Conservation (phyloP, 768 basidiomycete genomes). For the Naematelia aurantialba region DNA sequence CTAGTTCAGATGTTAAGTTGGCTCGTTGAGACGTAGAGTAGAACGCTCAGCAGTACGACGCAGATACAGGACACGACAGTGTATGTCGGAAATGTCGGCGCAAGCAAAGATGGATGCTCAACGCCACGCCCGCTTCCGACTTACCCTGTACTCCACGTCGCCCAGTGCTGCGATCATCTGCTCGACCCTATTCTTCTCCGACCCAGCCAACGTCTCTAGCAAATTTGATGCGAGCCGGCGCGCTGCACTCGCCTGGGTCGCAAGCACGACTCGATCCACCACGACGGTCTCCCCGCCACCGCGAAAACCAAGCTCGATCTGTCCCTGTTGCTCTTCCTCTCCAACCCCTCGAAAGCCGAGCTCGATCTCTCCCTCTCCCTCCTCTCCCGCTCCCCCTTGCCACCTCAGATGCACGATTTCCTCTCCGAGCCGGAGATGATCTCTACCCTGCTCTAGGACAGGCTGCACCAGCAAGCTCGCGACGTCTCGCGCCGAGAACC, state of each 20-base stretch:
- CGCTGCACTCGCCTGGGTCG: slow-evolving; percentile 69
- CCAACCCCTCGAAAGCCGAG: too few relatives aligned
- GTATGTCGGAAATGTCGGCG: too few relatives aligned
- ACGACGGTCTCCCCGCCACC: slow-evolving; percentile 12
- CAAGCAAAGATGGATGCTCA: too few relatives aligned
- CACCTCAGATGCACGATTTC: slow-evolving; percentile 20
- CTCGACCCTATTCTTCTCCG: slow-evolving; percentile 14
- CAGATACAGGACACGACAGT: too few relatives aligned
- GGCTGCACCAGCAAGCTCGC: slow-evolving; percentile 19
- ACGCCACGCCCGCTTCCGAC: too few relatives aligned
- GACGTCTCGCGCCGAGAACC: slow-evolving; percentile 51
- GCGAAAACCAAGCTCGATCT: slow-evolving; percentile 1
- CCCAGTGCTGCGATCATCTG: slow-evolving; percentile 47
- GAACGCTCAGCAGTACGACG: too few relatives aligned
- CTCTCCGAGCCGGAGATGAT: slow-evolving; percentile 23
- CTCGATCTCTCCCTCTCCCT: slow-evolving; percentile 4
- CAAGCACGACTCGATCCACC: slow-evolving; percentile 67
- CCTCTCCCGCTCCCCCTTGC: slow-evolving; percentile 6
- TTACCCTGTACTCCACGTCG: slow-evolving; percentile 53
- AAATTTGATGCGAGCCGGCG: slow-evolving; percentile 40
- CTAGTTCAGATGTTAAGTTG: too few relatives aligned
- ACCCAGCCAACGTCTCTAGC: neutral
- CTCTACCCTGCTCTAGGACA: slow-evolving; percentile 22
- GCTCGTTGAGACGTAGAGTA: too few relatives aligned
- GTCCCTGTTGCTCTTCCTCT: neutral